Evolutionary conservation across 352 stramenopile genomes (phyloP), one percentile per base, ranked within the genome.

Genomic region (Phytophthora multivora): DNA sequence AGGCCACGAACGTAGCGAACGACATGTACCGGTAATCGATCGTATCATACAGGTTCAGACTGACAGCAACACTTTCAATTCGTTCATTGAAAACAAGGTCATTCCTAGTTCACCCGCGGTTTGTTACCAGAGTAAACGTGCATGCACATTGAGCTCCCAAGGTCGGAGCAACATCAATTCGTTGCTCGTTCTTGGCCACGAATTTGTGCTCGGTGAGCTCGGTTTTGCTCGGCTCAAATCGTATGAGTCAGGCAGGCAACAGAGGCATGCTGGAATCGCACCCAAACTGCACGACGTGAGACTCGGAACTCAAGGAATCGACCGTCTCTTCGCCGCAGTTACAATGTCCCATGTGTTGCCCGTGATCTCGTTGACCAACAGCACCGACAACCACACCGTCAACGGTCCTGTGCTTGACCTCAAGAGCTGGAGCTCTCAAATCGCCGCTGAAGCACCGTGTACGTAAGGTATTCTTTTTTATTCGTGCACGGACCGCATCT

Each of bases 351-450:
- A 68, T 16, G 26, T 47, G 38, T 16, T 67, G 60, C 51, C 60
- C 50, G 21, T 66, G 43, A 70, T 70, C 26, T 42, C 26, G 19
- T 67, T 48, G 49, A 43, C 38, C 45, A 3, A 33, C 31, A 45
- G 25, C n/a, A 45, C 0, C 19, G 49, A 1, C 38, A 50, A 39
- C 35, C 3, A 0, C 28, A 33, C 8, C 28, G 28, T 33, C 11
- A 36, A 15, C 35, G 28, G 41, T 41, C 40, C 53, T 61, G 54
- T 42, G 31, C 35, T 50, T 55, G 43, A 16, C 6, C 41, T 28
- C 26, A 42, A 71, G 63, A 58, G 51, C 58, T 68, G 51, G 18
- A 58, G 5, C 16, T n/a, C 41, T 64, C 65, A 70, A 73, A 73
- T 73, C 59, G 28, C 9, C 28, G 28, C 28, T 13, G 28, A 33